Evolutionary conservation across 2,329 filamentous ascomycete genomes (phyloP), one percentile per base, ranked within the genome.

Genomic region (Exophiala calicioides): DNA sequence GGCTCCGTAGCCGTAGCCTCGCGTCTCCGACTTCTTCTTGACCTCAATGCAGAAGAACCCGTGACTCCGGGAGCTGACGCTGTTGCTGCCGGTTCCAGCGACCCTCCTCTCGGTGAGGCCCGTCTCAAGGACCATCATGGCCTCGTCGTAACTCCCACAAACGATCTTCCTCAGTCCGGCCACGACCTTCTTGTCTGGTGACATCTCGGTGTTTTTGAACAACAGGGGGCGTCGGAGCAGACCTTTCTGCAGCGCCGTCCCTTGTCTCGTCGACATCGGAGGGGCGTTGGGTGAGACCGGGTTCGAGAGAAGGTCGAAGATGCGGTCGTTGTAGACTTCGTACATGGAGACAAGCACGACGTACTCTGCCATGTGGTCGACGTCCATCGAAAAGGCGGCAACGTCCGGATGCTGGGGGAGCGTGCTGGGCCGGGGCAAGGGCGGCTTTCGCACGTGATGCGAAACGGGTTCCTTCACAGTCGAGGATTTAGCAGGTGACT

Each of bases 281-380:
- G 64, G 64, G 32, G 65, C 66, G 4, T 65, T 65, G 6, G 81
- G 62, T 18, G 53, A 39, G n/a, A 66, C 62, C 2, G 70, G 62
- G 13, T 77, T 74, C 0, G 85, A 86, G 1, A 98, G 75, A 0
- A 98, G 81, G 61, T 98, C 93, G 65, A 94, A 97, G 57, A 98
- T 97, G 26, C 90, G 84, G 69, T 98, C 91, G 63, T 98, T 98
- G 73, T 98, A 96, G 1, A 98, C 91, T 67, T 98, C 93, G 68
- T 97, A 97, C 90, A 98, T 98, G 43, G 90, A 95, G 16, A 98
- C 78, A 8, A 98, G 74, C 43, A 98, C 82, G 3, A 86, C 85
- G 59, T 96, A 96, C 58, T 95, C 88, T 44, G 85, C 81, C 15
- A 79, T 78, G 1, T 76, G 74, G 52, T 90, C 86, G 36, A 82